Evolutionary conservation across 306 rosid genomes (phyloP).

Genomic region (Sicyos edulis): DNA sequence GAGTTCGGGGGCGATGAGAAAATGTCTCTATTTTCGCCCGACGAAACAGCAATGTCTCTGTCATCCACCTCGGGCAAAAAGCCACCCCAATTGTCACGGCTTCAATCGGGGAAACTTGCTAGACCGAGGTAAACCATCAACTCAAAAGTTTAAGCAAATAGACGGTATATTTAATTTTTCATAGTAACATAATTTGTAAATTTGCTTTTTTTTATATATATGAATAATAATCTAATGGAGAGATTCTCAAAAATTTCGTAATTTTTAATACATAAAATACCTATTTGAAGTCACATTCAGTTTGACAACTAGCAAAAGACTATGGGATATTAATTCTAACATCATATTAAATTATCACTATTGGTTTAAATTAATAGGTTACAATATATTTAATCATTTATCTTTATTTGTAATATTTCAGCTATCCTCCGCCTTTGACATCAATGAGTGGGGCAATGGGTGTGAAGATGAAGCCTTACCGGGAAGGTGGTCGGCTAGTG

Average conservation of each 20-base stretch:
- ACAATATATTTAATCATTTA: background rate
- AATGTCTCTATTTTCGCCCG: conserved; percentile 24
- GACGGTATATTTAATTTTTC: background rate
- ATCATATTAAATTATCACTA: too few species aligned
- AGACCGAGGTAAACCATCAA: conserved; percentile 1
- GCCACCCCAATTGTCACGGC: background rate
- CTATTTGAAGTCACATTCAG: too few species aligned
- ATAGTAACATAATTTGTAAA: too few species aligned
- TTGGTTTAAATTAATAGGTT: too few species aligned
- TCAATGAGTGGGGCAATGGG: conserved; percentile 44
- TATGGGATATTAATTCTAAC: background rate
- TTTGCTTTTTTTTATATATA: too few species aligned
- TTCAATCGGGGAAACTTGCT: background rate
- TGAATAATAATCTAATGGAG: too few species aligned
- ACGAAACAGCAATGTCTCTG: background rate
- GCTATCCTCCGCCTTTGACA: conserved; percentile 65
- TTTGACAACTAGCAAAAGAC: too few species aligned
- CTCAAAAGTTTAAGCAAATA: background rate
- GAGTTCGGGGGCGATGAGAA: conserved; percentile 22
- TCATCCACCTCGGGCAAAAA: background rate
- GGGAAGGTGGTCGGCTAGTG: conserved; percentile 71
- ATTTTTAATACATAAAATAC: too few species aligned
- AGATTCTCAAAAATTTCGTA: too few species aligned
- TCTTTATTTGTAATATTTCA: background rate
- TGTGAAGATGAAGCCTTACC: conserved; percentile 49